Evolutionary conservation across 306 rosid genomes (phyloP).

Genomic region (Rosa multiflora): DNA sequence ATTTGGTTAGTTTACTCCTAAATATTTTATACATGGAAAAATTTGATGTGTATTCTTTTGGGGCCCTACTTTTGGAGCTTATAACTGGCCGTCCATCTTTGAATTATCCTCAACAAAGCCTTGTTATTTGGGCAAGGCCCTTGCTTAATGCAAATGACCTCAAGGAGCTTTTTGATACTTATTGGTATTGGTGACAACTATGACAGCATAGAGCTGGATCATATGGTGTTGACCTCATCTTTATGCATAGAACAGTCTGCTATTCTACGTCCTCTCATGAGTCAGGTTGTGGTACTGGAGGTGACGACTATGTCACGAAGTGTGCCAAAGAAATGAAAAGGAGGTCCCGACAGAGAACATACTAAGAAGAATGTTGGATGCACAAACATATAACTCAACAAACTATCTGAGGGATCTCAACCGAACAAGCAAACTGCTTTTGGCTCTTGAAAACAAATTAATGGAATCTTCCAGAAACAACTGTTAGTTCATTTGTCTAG

Average conservation of each 20-base stretch:
- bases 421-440: not conserved
- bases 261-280: slow-evolving; percentile 70
- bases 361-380: slow-evolving; percentile 83
- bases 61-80: slow-evolving; percentile 80
- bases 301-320: slow-evolving; percentile 37
- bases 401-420: slow-evolving; percentile 62
- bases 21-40: slow-evolving; percentile 81
- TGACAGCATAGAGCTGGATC: slow-evolving; percentile 49
- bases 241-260: slow-evolving; percentile 73
- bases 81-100: slow-evolving; percentile 74
- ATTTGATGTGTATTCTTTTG: slow-evolving; percentile 71
- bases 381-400: slow-evolving; percentile 77
- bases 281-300: slow-evolving; percentile 61
- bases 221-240: slow-evolving; percentile 69
- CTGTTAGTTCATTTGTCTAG: too few relatives aligned
- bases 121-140: slow-evolving; percentile 75
- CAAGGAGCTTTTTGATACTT: slow-evolving; percentile 63
- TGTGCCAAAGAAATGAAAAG: slow-evolving; percentile 24
- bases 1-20: slow-evolving; percentile 34
- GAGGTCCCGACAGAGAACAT: slow-evolving; percentile 52
- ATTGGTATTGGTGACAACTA: slow-evolving; percentile 43
- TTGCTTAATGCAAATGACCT: slow-evolving; percentile 45
- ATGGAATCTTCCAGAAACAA: too few relatives aligned
- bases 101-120: slow-evolving; percentile 55
- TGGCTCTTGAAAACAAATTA: too few relatives aligned